A percentile compares a stretch with the other conserved stretches of the same genome.
Evolutionary conservation across 2,329 filamentous ascomycete species (phyloP).

Genomic region (Orbilia ellipsospora): DNA sequence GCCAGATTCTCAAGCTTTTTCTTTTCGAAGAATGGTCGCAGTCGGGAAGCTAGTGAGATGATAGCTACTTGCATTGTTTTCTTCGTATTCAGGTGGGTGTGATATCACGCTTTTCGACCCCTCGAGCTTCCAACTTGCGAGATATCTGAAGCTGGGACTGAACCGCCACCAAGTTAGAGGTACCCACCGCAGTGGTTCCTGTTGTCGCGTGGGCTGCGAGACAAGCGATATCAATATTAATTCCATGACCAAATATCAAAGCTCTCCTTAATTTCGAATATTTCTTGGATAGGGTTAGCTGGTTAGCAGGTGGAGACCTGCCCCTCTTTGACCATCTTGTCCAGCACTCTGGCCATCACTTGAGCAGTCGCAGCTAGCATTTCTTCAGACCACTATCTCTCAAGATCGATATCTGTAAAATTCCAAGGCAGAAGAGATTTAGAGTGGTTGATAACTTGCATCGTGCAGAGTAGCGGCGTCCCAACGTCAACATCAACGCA

Average conservation of each 20-base stretch:
- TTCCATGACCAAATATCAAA: background rate
- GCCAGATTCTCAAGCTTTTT: conserved; percentile 19
- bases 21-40: background rate
- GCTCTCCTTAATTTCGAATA: background rate
- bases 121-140: background rate
- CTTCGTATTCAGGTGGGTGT: background rate
- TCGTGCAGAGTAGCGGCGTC: conserved; percentile 15
- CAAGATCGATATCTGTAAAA: background rate
- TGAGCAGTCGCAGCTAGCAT: background rate
- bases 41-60: too few relatives aligned
- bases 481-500: conserved; percentile 21
- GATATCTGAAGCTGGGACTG: background rate
- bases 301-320: conserved; percentile 5
- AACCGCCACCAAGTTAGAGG: background rate
- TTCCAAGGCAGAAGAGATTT: too few relatives aligned
- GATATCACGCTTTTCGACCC: background rate
- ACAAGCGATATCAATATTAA: conserved; percentile 29
- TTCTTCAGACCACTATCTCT: background rate
- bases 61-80: too few relatives aligned
- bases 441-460: background rate
- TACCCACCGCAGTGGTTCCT: background rate
- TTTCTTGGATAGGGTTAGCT: background rate
- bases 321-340: background rate
- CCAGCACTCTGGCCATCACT: background rate
- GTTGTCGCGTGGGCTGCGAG: conserved; percentile 23